Percentiles rank a stretch among this genome's conserved stretches.
These are phyloP conservation scores for Tricholoma furcatifolium DNA, from an alignment of 768 basidiomycete species.

Conservation along the genomic window DNA sequence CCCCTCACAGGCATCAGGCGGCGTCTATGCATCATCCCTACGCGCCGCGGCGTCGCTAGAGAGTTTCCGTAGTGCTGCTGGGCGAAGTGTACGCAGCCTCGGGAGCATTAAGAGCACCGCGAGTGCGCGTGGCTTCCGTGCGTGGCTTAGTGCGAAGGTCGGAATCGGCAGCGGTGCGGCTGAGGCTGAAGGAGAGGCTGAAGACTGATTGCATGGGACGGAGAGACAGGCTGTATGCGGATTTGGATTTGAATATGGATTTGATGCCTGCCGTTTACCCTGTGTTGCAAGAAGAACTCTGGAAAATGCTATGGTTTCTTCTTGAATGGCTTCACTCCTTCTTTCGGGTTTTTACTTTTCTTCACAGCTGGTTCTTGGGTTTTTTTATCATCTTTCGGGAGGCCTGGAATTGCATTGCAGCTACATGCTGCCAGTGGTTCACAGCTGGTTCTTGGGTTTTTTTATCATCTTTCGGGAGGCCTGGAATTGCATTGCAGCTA, in stretches of 20 bases:
- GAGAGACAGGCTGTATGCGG: not conserved
- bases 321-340: not conserved
- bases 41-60: slow-evolving; percentile 43
- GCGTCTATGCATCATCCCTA: slow-evolving; percentile 19
- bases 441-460: not conserved
- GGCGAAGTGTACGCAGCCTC: slow-evolving; percentile 42
- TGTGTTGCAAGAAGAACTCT: not conserved
- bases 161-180: slow-evolving; percentile 17
- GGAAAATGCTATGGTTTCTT: not conserved
- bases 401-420: not conserved
- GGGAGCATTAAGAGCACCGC: slow-evolving; percentile 42
- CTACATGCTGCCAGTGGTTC: not conserved
- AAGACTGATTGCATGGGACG: not conserved
- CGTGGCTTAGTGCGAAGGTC: slow-evolving; percentile 36
- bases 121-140: slow-evolving; percentile 36
- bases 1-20: not conserved
- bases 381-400: not conserved
- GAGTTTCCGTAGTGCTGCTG: slow-evolving; percentile 43
- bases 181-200: not conserved
- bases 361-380: not conserved
- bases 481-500: slow-evolving; percentile 4
- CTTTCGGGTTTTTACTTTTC: not conserved
- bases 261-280: not conserved
- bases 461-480: not conserved
- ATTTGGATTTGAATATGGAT: not conserved